These are phyloP conservation scores for Kodamaea jinghongensis DNA, from an alignment of 805 yeast species.

Conservation along the genomic window DNA sequence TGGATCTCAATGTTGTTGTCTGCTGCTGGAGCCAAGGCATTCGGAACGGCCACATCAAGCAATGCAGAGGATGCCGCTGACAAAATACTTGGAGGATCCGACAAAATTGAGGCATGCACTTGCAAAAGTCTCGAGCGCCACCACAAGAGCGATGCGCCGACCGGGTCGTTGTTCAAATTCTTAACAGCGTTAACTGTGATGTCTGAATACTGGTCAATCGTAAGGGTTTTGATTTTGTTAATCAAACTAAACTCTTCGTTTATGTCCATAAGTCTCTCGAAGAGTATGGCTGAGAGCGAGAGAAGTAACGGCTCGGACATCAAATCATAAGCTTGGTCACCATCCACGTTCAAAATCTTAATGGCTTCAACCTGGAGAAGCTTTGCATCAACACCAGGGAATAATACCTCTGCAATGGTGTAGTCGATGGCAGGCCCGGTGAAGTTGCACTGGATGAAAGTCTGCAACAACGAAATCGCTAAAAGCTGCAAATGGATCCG, in stretches of 20 bases:
- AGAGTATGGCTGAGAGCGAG: conserved; percentile 27
- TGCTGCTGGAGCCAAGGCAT: conserved; percentile 27
- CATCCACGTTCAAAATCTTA: conserved; percentile 50
- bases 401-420: conserved; percentile 29
- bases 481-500: conserved; percentile 29
- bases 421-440: conserved; percentile 72
- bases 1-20: conserved; percentile 28
- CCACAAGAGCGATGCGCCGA: conserved; percentile 57
- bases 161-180: conserved; percentile 21
- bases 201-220: conserved; percentile 27
- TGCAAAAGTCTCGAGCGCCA: conserved; percentile 74
- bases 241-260: conserved; percentile 36
- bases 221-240: conserved; percentile 22
- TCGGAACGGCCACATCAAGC: conserved; percentile 32
- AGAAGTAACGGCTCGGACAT: conserved; percentile 35
- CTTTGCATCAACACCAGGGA: conserved; percentile 20
- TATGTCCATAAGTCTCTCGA: conserved; percentile 44
- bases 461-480: conserved; percentile 62
- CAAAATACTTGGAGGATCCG: conserved; percentile 57
- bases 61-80: conserved; percentile 42
- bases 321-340: conserved; percentile 67
- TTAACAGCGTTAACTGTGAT: conserved; percentile 8
- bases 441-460: conserved; percentile 71
- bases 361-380: conserved; percentile 31
- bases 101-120: conserved; percentile 59